phyloP scores from a whole-genome alignment of 2,329 filamentous ascomycete genomes.

The Fusarium globosum region DNA sequence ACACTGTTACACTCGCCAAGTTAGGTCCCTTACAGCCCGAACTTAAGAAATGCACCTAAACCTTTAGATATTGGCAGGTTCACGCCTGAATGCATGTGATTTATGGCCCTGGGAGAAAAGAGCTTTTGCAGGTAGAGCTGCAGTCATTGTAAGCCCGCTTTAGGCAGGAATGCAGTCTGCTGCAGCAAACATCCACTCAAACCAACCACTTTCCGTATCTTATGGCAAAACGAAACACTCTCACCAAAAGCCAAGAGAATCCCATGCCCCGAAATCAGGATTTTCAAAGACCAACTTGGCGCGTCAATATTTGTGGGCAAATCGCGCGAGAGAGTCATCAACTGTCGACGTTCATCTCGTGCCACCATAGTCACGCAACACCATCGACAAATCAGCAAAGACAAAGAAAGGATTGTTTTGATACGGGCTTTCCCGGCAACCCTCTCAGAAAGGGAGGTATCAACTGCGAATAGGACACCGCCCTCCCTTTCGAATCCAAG shows the following conservation, averaged over 20 bases:
- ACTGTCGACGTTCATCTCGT: not conserved
- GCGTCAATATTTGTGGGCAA: not conserved
- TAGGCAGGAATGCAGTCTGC: not conserved
- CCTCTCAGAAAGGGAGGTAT: conserved; percentile 10
- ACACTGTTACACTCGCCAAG: not conserved
- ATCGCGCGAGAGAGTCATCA: not conserved
- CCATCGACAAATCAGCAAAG: conserved; percentile 9
- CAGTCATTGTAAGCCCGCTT: not conserved
- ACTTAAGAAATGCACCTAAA: not conserved
- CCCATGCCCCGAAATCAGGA: not conserved
- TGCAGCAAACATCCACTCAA: not conserved
- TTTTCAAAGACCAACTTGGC: not conserved
- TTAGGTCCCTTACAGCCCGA: not conserved
- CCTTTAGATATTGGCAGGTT: not conserved
- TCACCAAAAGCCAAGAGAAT: not conserved
- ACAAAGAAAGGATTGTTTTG: not conserved
- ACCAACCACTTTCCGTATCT: not conserved
- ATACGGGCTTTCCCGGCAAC: conserved; percentile 21
- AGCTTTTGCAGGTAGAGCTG: not conserved
- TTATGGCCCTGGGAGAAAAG: not conserved
- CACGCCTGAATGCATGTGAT: not conserved
- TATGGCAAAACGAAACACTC: not conserved
- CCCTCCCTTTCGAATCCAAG: conserved; percentile 11
- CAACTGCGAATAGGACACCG: not conserved
- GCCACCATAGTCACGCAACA: conserved; percentile 17